Evolutionary conservation across 129 eudicot genomes (phyloP), one percentile per base, ranked within the genome.

Genomic region (Helianthus tuberosus): DNA sequence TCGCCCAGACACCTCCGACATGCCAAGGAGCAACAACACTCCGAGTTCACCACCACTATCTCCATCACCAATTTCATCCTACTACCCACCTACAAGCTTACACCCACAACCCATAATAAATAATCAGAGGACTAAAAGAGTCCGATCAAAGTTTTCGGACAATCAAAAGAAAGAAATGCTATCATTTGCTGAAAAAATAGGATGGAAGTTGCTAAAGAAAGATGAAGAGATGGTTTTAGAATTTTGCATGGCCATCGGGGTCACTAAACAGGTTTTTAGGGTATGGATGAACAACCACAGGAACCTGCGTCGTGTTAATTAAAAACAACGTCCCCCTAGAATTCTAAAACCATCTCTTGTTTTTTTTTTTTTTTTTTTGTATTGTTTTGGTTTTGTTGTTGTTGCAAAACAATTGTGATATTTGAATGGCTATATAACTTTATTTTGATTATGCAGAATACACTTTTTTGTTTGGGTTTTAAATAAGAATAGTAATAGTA

Each of bases 251-350:
- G 85, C 82, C 27, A 78, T 86, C 38, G 88, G 96, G 0, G 86
- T 89, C 2, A 83, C 80, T 27, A 84, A 71, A 55, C 79, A 86
- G 2, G 90, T 84, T 32, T 77, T 89, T 58, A 86, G 84, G 36
- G 91, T 89, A 5, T 89, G 96, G 96, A 84, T 89, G 92, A 92
- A 89, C 32, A 89, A 89, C 68, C 85, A 89, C 71, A 89, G 80
- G 59, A 89, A 17, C 8, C 46, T 41, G 4, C 7, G 8, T 41
- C 5, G 6, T 38, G 43, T 20, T 20, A 20, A 2, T 27, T 27
- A 27, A 41, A 41, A 41, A 41, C 46, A 41, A 41, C 46, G n/a
- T n/a, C n/a, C 46, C 7, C 8, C 46, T 6, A 41, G 7, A 41
- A 41, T 41, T 6, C 8, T 41, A 8, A 41, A 5, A 41, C 46